Conservation (phyloP, 768 basidiomycete species). For the Trametes gibbosa region DNA sequence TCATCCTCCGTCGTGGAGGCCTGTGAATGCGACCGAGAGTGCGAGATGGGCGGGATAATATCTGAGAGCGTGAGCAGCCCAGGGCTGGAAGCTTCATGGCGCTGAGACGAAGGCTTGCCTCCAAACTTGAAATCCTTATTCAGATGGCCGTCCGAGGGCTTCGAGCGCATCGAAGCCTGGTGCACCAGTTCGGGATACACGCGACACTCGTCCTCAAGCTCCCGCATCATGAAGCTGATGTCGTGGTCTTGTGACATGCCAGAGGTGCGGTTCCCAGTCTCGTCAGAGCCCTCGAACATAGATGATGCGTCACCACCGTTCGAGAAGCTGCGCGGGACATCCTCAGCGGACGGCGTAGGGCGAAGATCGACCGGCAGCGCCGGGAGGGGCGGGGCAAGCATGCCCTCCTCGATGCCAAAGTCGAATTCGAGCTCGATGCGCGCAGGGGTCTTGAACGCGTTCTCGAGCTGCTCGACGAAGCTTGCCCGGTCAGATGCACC, state of each 20-base stretch:
- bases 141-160: constrained; percentile 62
- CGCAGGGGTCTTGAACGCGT: constrained; percentile 74
- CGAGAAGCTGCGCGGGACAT: constrained; percentile 26
- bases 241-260: constrained; percentile 20
- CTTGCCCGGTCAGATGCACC: constrained; percentile 67
- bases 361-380: constrained; percentile 22
- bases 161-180: constrained; percentile 36
- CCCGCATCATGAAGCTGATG: constrained; percentile 24
- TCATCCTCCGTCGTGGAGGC: constrained; percentile 35
- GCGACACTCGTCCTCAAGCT: constrained; percentile 33
- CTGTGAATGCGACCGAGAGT: constrained; percentile 42
- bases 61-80: constrained; percentile 63
- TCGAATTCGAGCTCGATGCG: constrained; percentile 57
- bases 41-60: constrained; percentile 66
- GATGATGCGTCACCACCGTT: constrained; percentile 14
- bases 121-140: constrained; percentile 77
- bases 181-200: constrained; percentile 31
- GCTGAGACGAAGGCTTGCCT: constrained; percentile 35
- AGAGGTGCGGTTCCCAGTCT: constrained; percentile 15
- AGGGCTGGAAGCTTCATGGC: constrained; percentile 8
- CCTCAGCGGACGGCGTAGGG: constrained; percentile 16
- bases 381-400: constrained; percentile 54
- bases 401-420: constrained; percentile 41
- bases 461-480: constrained; percentile 80
- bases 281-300: constrained; percentile 6